phyloP scores from a whole-genome alignment of 2,329 filamentous ascomycete species.

The Ceratocystis cacaofunesta region DNA sequence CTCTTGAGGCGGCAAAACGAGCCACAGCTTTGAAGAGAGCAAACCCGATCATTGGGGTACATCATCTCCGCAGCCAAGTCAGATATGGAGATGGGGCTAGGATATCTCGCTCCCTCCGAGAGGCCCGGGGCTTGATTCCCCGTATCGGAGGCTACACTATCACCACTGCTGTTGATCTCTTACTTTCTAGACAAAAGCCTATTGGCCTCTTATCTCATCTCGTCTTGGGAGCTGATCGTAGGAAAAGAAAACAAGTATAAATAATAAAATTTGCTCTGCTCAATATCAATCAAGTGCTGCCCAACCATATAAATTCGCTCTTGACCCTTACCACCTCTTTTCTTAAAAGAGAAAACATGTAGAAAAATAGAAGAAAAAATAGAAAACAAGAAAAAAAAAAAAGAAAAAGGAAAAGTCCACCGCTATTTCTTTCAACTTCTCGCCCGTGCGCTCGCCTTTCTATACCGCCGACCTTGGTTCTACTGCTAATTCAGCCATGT shows the following conservation, averaged over 20 bases:
- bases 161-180: too few species aligned
- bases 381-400: not conserved
- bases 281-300: constrained; percentile 7
- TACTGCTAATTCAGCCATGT: constrained; percentile 12
- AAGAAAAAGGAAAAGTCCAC: not conserved
- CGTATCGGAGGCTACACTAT: constrained; percentile 17
- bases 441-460: not conserved
- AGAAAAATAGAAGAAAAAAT: constrained; percentile 2
- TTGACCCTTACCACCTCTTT: not conserved
- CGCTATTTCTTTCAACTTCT: not conserved
- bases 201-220: too few species aligned
- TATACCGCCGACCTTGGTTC: constrained; percentile 11
- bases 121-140: constrained; percentile 20
- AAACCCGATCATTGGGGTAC: not conserved
- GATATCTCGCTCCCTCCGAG: constrained; percentile 15
- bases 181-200: too few species aligned
- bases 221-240: not conserved
- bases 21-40: not conserved
- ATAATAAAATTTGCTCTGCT: constrained; percentile 4
- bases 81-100: constrained; percentile 8
- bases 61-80: not conserved
- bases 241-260: not conserved
- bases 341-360: not conserved
- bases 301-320: constrained; percentile 4
- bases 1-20: too few species aligned